phyloP scores from a whole-genome alignment of 2,329 filamentous ascomycete genomes.

The Xylariales sp. region DNA sequence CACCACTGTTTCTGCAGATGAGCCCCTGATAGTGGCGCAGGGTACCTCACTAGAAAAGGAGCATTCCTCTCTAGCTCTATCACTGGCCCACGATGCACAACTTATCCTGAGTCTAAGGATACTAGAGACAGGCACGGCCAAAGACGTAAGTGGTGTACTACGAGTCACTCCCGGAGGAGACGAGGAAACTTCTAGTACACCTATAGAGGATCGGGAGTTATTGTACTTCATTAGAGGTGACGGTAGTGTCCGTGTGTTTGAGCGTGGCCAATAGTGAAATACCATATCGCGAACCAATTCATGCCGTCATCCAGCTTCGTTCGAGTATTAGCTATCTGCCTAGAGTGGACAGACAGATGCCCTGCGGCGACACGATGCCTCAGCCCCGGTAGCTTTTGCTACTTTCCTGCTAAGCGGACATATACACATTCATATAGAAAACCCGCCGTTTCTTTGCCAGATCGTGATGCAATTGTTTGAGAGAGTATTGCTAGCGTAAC shows the following conservation, averaged over 20 bases:
- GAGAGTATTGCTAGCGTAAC: conserved; percentile 49
- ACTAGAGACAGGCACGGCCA: conserved; percentile 88
- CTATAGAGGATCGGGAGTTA: conserved; percentile 73
- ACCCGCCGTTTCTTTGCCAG: conserved; percentile 43
- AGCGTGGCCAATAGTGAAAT: conserved; percentile 72
- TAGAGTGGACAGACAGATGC: conserved; percentile 11
- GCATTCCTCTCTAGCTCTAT: conserved; percentile 77
- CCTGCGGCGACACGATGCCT: conserved; percentile 25
- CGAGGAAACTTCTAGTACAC: conserved; percentile 42
- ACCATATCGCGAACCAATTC: conserved; percentile 28
- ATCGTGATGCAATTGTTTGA: conserved; percentile 49
- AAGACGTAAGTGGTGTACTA: conserved; percentile 89
- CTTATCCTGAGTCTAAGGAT: conserved; percentile 77
- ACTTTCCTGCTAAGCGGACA: conserved; percentile 18
- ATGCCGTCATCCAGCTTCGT: conserved; percentile 20
- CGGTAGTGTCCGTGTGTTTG: conserved; percentile 85
- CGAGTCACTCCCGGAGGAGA: conserved; percentile 73
- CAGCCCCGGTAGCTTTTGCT: conserved; percentile 10
- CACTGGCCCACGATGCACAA: conserved; percentile 79
- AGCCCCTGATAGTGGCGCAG: conserved; percentile 72
- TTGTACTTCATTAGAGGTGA: conserved; percentile 85
- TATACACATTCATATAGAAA: conserved; percentile 36
- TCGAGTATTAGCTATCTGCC: conserved; percentile 17
- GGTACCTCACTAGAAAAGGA: conserved; percentile 75
- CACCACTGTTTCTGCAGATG: conserved; percentile 77